Evolutionary conservation across 768 basidiomycete species (phyloP).

Genomic region (Agaricus subrufescens): DNA sequence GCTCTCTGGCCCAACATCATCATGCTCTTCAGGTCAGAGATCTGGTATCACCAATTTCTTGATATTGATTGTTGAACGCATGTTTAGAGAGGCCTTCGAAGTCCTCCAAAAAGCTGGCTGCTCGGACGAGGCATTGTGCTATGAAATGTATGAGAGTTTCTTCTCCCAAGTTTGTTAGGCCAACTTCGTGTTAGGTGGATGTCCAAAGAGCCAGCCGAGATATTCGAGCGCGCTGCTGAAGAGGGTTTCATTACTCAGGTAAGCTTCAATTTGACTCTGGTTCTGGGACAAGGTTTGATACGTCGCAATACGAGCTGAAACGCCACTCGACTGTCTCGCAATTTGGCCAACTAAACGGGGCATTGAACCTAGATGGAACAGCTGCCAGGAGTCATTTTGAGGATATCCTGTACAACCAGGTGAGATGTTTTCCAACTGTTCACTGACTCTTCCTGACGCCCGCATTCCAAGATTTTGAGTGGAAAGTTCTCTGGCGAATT

Average conservation of each 20-base stretch:
- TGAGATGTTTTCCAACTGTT: slow-evolving; percentile 12
- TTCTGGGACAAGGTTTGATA: neutral
- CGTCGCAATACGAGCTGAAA: slow-evolving; percentile 37
- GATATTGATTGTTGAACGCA: neutral
- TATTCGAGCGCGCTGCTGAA: slow-evolving; percentile 64
- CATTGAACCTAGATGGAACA: slow-evolving; percentile 50
- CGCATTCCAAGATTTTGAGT: slow-evolving; percentile 40
- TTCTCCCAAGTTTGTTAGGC: neutral
- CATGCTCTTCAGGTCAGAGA: slow-evolving; percentile 46
- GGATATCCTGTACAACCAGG: slow-evolving; percentile 55
- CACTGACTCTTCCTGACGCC: neutral
- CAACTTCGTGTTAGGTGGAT: slow-evolving; percentile 46
- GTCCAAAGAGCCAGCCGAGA: slow-evolving; percentile 68
- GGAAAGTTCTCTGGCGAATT: slow-evolving; percentile 56
- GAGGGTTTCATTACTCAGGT: slow-evolving; percentile 59
- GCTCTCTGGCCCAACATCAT: slow-evolving; percentile 67
- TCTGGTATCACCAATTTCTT: neutral
- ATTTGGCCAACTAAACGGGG: slow-evolving; percentile 56
- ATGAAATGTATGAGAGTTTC: slow-evolving; percentile 48
- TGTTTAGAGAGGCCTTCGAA: slow-evolving; percentile 49
- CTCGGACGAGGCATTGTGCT: slow-evolving; percentile 62
- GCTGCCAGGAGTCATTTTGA: slow-evolving; percentile 47
- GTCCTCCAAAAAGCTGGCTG: slow-evolving; percentile 61
- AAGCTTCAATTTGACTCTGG: neutral
- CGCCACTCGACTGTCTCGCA: slow-evolving; percentile 60